Evolutionary conservation across 345 rosid species (phyloP), one percentile per base, ranked within the genome.

Genomic region (Ceriops zippeliana): DNA sequence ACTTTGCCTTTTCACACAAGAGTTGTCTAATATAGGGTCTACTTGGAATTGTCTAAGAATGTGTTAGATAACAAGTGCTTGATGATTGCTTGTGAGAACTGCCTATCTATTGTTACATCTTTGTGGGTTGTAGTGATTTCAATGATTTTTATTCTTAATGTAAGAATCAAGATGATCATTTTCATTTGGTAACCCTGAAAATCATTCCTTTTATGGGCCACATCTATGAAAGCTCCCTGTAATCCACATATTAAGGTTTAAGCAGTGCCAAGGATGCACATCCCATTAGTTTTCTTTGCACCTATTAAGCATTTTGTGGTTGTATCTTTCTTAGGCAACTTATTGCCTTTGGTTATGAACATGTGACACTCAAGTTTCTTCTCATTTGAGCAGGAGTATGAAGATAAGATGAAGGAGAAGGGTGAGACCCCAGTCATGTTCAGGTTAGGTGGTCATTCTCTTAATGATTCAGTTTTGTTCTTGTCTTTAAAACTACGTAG

Each of bases 341-440:
- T 56, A 21, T 54, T 24, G 26, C 28, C 54, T 34, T 11, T 54
- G 22, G 37, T 53, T 67, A 5, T 31, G 35, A 49, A 7, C 19
- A 15, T 8, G 32, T 28, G 69, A 24, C 71, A 20, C 57, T 26
- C 38, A 60, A 54, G 61, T 26, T 62, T 53, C 32, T 15, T 19
- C 59, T 78, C 27, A 28, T 34, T 17, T 75, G 51, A 37, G 28
- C 80, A 95, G 98, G 99, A 91, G 73, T 86, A 87, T 69, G 89
- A 88, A 63, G 97, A 95, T 54, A 95, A 95, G 81, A 87, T 90
- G 93, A 89, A 85, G 78, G 99, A 95, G 75, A 87, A 87, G 87
- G 97, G 99, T 61, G 99, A 90, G 82, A 73, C 90, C 5, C 91
- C 99, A 34, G 96, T 95, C 74, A 95, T 95, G 99, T 91, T 95